Base-by-base conservation (phyloP, 2,329 filamentous ascomycete species). In the Fusarium xyrophilum region DNA sequence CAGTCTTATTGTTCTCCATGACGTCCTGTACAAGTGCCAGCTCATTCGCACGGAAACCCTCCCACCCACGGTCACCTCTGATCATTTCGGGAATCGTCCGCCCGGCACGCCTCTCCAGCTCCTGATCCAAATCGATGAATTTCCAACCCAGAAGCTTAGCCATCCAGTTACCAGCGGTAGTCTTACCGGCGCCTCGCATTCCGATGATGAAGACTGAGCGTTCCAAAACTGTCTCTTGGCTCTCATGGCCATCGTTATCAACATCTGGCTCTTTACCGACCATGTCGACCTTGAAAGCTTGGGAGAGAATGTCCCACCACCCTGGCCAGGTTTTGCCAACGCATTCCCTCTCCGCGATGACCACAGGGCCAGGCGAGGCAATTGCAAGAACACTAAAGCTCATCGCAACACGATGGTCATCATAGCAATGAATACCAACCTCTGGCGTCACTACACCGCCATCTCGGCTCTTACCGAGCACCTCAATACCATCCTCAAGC, bases 261-360 rank as follows among this genome's bases (percentile, higher is more conserved):
- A 61, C 52, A n/a, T 68, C 59, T 32, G 79, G 77, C 71, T 96
- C 93, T 36, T 90, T 87, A 15, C 96, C 96, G 63, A 90, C 86
- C n/a, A 98, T 82, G 30, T 85, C 80, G 30, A 92, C 91, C 35
- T 89, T 85, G 82, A 97, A 99, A 17, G 88, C 86, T 70, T 91
- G 88, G 25, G 90, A 89, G 58, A 98, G 81, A 21, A 90, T 88
- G 78, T 99, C 96, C 96, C 96, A 99, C 93, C 96, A 99, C 13
- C 95, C 96, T 1, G 96, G 96, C 96, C 96, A 99, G 5, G 96
- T 99, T 84, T 99, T 99, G 40, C 92, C 94, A 5, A 93, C 92
- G 77, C 96, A 99, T 74, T 97, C 93, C 63, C 93, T 91, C 77
- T 99, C 96, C 4, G 92, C 86, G 53, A 99, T 89, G 19, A 97